Conservation (phyloP, 1,284 basidiomycete genomes). For the Pulveroboletus sp. region DNA sequence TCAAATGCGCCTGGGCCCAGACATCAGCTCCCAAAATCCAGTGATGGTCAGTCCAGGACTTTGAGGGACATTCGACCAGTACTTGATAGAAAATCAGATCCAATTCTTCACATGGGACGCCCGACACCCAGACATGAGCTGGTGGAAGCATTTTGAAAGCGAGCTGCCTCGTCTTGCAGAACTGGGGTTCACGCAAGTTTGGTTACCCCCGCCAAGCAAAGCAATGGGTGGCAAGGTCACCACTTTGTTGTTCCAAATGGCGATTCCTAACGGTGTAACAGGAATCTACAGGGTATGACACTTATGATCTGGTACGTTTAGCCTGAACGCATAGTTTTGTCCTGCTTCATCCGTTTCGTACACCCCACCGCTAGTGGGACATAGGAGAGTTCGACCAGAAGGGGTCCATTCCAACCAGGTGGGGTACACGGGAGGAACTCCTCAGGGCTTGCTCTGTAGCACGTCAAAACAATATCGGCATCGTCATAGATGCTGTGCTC, state of each 20-base stretch:
- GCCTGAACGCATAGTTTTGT: not conserved
- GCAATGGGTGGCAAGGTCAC: slow-evolving; percentile 57
- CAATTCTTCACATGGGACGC: slow-evolving; percentile 87
- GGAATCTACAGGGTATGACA: slow-evolving; percentile 76
- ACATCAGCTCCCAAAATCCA: slow-evolving; percentile 49
- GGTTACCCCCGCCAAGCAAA: slow-evolving; percentile 80
- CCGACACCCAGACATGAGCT: slow-evolving; percentile 57
- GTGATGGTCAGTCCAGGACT: slow-evolving; percentile 56
- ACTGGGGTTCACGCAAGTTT: slow-evolving; percentile 83
- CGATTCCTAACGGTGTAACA: slow-evolving; percentile 31
- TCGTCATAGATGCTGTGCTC: slow-evolving; percentile 76
- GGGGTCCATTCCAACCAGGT: slow-evolving; percentile 79
- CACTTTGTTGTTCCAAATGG: not conserved
- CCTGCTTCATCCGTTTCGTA: not conserved
- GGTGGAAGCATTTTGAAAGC: slow-evolving; percentile 82
- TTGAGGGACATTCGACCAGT: not conserved
- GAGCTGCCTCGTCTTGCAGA: slow-evolving; percentile 70
- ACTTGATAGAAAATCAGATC: slow-evolving; percentile 45
- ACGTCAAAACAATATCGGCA: slow-evolving; percentile 57
- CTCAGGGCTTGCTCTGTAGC: slow-evolving; percentile 64
- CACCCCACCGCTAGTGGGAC: slow-evolving; percentile 63
- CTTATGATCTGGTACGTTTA: slow-evolving; percentile 68
- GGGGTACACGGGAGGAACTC: slow-evolving; percentile 88
- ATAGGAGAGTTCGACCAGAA: slow-evolving; percentile 93
- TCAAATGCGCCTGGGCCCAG: slow-evolving; percentile 59